Percentiles rank a stretch among this genome's conserved stretches.
Conservation (phyloP, 2,329 filamentous ascomycete species). For the Verticillium tricorpus region DNA sequence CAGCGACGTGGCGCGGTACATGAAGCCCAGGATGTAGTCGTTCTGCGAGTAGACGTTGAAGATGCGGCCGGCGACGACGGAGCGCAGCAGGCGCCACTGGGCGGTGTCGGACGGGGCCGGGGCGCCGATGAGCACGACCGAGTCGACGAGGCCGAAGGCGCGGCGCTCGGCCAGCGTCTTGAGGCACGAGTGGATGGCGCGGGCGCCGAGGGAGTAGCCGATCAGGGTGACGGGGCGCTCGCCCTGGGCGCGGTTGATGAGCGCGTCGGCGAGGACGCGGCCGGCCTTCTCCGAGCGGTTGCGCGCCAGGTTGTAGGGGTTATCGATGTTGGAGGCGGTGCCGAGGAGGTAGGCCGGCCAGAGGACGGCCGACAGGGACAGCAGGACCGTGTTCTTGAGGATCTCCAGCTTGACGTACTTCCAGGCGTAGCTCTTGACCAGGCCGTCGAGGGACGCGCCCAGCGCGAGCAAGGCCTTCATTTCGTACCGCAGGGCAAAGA, state of each 20-base stretch:
- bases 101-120: constrained; percentile 67
- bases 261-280: constrained; percentile 71
- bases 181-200: constrained; percentile 79
- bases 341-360: constrained; percentile 67
- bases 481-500: constrained; percentile 83
- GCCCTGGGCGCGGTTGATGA: constrained; percentile 78
- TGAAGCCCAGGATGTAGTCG: constrained; percentile 80
- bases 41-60: constrained; percentile 88
- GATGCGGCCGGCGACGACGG: constrained; percentile 74
- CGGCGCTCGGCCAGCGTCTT: constrained; percentile 69
- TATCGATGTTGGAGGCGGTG: constrained; percentile 67
- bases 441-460: constrained; percentile 65
- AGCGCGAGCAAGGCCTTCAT: constrained; percentile 71
- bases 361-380: constrained; percentile 61
- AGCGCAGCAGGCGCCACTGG: constrained; percentile 73
- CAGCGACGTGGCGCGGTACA: constrained; percentile 80
- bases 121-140: constrained; percentile 76
- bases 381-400: constrained; percentile 66
- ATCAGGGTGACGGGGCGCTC: constrained; percentile 76
- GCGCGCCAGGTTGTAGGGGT: constrained; percentile 75
- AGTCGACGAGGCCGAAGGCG: constrained; percentile 81
- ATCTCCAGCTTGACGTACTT: constrained; percentile 68
- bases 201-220: constrained; percentile 76
- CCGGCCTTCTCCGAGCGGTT: constrained; percentile 78
- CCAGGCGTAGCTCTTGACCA: constrained; percentile 75